A percentile compares a stretch with the other conserved stretches of the same genome.
phyloP scores from a whole-genome alignment of 2,329 filamentous ascomycete genomes.

The Neopestalotiopsis sp. region DNA sequence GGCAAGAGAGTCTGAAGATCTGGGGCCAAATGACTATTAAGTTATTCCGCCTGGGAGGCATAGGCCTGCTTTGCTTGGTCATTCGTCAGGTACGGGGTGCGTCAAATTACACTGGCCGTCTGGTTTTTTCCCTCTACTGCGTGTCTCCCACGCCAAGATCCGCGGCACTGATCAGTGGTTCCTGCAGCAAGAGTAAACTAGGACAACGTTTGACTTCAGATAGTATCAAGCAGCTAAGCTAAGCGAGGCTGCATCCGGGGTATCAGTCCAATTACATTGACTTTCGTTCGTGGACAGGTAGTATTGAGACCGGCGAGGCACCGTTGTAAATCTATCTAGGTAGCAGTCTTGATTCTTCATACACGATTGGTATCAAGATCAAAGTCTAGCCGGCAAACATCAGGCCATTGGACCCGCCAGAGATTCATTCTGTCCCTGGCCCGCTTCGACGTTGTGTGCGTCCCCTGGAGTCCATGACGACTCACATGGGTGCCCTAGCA shows the following conservation, averaged over 20 bases:
- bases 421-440: slow-evolving; percentile 6
- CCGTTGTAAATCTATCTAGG: neutral
- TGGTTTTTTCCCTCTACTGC: neutral
- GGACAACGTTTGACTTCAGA: neutral
- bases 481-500: slow-evolving; percentile 3
- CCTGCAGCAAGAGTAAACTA: slow-evolving; percentile 1
- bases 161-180: neutral
- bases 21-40: slow-evolving; percentile 9
- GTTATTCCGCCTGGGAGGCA: neutral
- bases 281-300: neutral
- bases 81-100: neutral
- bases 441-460: neutral
- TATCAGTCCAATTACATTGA: neutral
- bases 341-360: neutral
- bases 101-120: neutral
- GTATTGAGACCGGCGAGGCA: slow-evolving; percentile 1
- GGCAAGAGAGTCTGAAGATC: slow-evolving; percentile 3
- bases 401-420: slow-evolving; percentile 7
- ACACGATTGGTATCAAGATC: neutral
- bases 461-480: slow-evolving; percentile 1
- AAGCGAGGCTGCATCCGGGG: slow-evolving; percentile 10
- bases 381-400: neutral
- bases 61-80: neutral
- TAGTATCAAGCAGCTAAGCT: neutral
- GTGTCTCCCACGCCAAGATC: too few species aligned